A percentile compares a stretch with the other conserved stretches of the same genome.
Evolutionary conservation across 2,329 filamentous ascomycete species (phyloP).

Genomic region (Talaromyces funiculosus): DNA sequence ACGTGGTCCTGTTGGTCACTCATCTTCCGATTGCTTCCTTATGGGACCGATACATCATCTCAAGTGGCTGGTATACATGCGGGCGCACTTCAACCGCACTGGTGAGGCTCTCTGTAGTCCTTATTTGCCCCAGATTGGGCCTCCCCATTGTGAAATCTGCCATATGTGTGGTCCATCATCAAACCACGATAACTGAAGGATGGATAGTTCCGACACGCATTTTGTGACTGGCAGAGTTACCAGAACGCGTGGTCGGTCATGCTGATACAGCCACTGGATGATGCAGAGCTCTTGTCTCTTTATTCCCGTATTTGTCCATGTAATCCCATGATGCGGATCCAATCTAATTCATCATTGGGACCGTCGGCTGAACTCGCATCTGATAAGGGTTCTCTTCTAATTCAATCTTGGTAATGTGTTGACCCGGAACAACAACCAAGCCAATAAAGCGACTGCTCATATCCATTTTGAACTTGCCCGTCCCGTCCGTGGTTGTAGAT

Average conservation of each 20-base stretch:
- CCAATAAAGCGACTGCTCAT: slow-evolving; percentile 85
- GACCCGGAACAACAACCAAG: slow-evolving; percentile 80
- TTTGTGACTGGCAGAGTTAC: not conserved
- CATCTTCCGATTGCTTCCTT: slow-evolving; percentile 7
- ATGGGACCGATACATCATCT: not conserved
- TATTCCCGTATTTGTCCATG: not conserved
- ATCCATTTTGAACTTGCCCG: slow-evolving; percentile 52
- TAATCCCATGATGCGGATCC: not conserved
- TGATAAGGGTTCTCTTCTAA: slow-evolving; percentile 57
- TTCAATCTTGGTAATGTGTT: slow-evolving; percentile 82
- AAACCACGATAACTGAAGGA: not conserved
- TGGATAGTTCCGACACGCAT: not conserved
- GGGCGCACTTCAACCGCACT: not conserved
- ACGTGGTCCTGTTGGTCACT: not conserved
- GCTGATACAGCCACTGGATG: not conserved
- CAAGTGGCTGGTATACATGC: not conserved
- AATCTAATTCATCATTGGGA: not conserved
- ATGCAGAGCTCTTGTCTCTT: not conserved
- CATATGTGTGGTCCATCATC: not conserved
- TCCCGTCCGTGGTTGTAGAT: slow-evolving; percentile 18
- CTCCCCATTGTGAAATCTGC: not conserved
- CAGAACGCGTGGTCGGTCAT: not conserved
- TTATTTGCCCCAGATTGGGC: not conserved
- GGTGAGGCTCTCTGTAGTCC: not conserved
- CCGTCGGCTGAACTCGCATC: slow-evolving; percentile 6